A percentile compares a stretch with the other conserved stretches of the same genome.
Evolutionary conservation across 164 flowering plant genomes (phyloP).

Genomic region (Kingdonia uniflora): DNA sequence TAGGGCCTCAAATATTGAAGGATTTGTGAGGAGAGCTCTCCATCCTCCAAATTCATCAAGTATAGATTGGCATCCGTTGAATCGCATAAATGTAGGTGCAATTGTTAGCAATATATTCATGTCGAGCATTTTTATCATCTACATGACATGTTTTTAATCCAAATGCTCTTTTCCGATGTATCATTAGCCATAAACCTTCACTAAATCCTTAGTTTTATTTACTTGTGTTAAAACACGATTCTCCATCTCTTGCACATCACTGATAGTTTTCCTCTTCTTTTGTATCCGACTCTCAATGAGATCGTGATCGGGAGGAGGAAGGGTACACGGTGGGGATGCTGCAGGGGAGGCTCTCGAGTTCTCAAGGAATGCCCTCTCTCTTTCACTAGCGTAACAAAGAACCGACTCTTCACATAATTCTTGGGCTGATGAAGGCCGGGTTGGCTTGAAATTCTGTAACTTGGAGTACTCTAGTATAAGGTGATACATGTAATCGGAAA

Average conservation of each 20-base stretch:
- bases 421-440: conserved; percentile 38
- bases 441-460: conserved; percentile 51
- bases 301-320: conserved; percentile 20
- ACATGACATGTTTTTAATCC: too few species aligned
- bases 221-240: too few species aligned
- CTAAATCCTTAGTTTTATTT: too few species aligned
- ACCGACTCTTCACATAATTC: conserved; percentile 49
- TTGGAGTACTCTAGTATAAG: conserved; percentile 63
- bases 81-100: too few species aligned
- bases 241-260: conserved; percentile 19
- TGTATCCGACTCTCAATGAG: conserved; percentile 18
- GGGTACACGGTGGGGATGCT: conserved; percentile 43
- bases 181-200: too few species aligned
- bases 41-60: too few species aligned
- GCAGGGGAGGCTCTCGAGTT: conserved; percentile 31
- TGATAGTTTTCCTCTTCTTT: conserved; percentile 19
- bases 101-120: too few species aligned
- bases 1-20: too few species aligned
- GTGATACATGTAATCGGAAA: conserved; percentile 84
- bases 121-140: too few species aligned
- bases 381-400: conserved; percentile 49
- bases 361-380: conserved; percentile 34
- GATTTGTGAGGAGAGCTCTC: too few species aligned
- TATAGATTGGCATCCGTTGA: too few species aligned
- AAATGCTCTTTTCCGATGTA: too few species aligned